These are phyloP conservation scores for Pseudocercospora vitis DNA, from an alignment of 2,329 filamentous ascomycete species.

Conservation along the genomic window DNA sequence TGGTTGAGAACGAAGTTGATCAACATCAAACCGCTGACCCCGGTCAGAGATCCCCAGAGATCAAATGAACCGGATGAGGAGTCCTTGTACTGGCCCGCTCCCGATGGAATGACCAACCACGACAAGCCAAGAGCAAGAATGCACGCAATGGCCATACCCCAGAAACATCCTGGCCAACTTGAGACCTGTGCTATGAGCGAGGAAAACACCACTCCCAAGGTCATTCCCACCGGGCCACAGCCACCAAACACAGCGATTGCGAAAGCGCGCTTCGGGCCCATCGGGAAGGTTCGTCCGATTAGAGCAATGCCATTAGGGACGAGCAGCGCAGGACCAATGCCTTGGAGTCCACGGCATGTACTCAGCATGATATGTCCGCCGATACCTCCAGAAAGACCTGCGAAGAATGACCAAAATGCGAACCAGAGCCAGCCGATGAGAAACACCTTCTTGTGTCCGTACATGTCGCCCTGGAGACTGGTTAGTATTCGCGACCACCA, in stretches of 20 bases:
- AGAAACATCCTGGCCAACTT: constrained; percentile 38
- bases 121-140: constrained; percentile 19
- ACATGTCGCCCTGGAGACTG: constrained; percentile 38
- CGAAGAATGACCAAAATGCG: constrained; percentile 41
- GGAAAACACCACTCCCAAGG: constrained; percentile 36
- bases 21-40: constrained; percentile 34
- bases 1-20: constrained; percentile 37
- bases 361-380: constrained; percentile 36
- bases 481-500: no score
- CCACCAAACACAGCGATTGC: constrained; percentile 41
- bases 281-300: constrained; percentile 37
- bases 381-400: constrained; percentile 40
- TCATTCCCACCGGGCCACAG: constrained; percentile 36
- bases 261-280: constrained; percentile 39
- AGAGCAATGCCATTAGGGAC: constrained; percentile 41
- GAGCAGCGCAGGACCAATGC: constrained; percentile 41
- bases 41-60: constrained; percentile 28
- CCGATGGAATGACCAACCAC: constrained; percentile 29
- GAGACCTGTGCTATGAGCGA: constrained; percentile 35
- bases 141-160: constrained; percentile 28
- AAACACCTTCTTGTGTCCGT: constrained; percentile 44
- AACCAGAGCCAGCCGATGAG: constrained; percentile 43
- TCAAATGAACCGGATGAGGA: constrained; percentile 26
- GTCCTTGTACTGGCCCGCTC: constrained; percentile 5
- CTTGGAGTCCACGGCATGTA: constrained; percentile 41